Evolutionary conservation across 1,139 yeast genomes (phyloP), one percentile per base, ranked within the genome.

Genomic region (Kurtzmaniella quercitrusa): DNA sequence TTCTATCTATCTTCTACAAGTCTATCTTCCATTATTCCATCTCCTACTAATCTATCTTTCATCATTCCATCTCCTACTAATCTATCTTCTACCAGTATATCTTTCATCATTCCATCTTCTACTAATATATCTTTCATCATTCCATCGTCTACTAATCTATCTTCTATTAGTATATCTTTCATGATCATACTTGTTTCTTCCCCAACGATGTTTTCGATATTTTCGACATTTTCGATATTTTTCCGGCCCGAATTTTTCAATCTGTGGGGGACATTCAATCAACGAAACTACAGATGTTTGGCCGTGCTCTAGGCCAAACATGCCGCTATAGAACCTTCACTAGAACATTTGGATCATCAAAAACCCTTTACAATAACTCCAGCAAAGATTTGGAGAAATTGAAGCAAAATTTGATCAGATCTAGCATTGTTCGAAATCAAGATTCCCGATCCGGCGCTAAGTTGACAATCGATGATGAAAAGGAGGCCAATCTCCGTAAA

Each of bases 401-500:
- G 33, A 34, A n/a, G 8, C 31, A 41, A 25, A 23, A 14, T 14
- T 21, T 27, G 3, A 33, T 17, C 14, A 27, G 37, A 31, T 18
- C 36, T 5, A 21, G 25, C 25, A 7, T 18, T n/a, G 15, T 16
- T 37, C 31, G 31, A 27, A 39, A 21, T 41, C 17, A 19, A 19
- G 23, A 14, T 16, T 12, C 38, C 27, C 27, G 25, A 36, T 11
- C 38, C 27, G 12, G 31, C 12, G n/a, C 38, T 27, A 25, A 10
- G n/a, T 11, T 5, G 10, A 2, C 31, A 10, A 38, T 29, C 40
- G 16, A 33, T 8, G 25, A 19, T 7, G 14, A 17, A 16, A 16
- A 33, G 21, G 44, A 41, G n/a, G 44, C 38, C 11, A 34, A 41
- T 4, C 42, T 43, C 7, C 41, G 41, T n/a, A 50, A 53, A 38